Conservation (phyloP, 2,329 filamentous ascomycete genomes). For the Colletotrichum tropicicola region DNA sequence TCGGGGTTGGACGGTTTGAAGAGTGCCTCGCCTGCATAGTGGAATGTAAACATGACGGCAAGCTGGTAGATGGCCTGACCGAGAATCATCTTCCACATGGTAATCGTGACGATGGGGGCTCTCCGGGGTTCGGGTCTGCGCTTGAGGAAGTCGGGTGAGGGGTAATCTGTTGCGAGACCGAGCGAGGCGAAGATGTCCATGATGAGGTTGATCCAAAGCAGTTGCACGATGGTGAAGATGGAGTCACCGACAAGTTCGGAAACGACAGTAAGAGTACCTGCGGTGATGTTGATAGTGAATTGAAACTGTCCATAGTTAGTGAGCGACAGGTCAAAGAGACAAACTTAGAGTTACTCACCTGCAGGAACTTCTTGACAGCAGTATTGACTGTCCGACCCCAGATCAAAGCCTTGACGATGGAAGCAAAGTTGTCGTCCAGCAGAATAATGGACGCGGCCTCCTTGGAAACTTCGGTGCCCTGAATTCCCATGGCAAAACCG, state of each 20-base stretch:
- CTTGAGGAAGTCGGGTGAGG: conserved; percentile 44
- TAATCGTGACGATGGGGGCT: conserved; percentile 64
- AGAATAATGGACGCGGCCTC: conserved; percentile 70
- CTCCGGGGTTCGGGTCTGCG: conserved; percentile 38
- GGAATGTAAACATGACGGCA: conserved; percentile 68
- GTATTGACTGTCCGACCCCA: conserved; percentile 73
- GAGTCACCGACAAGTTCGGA: conserved; percentile 62
- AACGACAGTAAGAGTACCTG: conserved; percentile 66
- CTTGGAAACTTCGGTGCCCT: conserved; percentile 70
- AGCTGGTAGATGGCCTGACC: conserved; percentile 79
- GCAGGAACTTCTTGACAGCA: conserved; percentile 70
- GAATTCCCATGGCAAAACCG: conserved; percentile 70
- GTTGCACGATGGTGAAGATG: conserved; percentile 65
- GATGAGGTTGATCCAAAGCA: conserved; percentile 69
- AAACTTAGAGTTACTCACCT: conserved; percentile 46
- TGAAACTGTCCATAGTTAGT: conserved; percentile 50
- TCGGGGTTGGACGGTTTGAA: conserved; percentile 36
- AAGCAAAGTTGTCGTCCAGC: conserved; percentile 68
- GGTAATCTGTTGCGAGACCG: conserved; percentile 53
- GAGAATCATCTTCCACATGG: conserved; percentile 88
- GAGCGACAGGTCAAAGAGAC: not conserved
- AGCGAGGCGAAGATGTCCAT: conserved; percentile 68
- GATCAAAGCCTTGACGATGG: conserved; percentile 68
- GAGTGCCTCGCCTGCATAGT: conserved; percentile 64
- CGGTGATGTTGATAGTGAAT: conserved; percentile 70